Evolutionary conservation across 805 yeast genomes (phyloP), one percentile per base, ranked within the genome.

Genomic region (Phaffomyces opuntiae): DNA sequence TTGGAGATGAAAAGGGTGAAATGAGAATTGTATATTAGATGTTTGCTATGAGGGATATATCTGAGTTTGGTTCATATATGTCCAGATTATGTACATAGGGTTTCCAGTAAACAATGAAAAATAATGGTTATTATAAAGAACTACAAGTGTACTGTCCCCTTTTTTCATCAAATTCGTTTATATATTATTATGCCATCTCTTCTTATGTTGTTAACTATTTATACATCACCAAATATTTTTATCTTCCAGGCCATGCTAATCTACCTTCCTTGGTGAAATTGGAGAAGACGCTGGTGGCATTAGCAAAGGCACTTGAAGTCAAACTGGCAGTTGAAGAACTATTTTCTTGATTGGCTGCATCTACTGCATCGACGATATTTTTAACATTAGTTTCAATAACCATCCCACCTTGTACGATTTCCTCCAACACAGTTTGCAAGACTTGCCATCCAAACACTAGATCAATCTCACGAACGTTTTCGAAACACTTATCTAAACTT

Each of bases 401-500:
- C 95, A 93, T 83, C 0, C 99, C 99, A 25, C 98, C 99, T 62
- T 93, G 98, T 1, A 93, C 83, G 32, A 93, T 84, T 57, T 93
- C 98, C 56, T 83, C 93, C 41, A 90, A 64, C 2, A 91, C 96
- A 2, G 95, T 83, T 61, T 91, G 95, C 31, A 91, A 69, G 6
- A 89, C 95, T 65, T 93, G 97, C 98, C 99, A 93, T 16, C 97
- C 97, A 67, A 90, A 91, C n/a, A 93, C 96, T 51, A 93, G 72
- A 66, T 93, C 99, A 54, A 93, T 72, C 61, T 93, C 99, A 63
- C 96, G 90, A 7, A 93, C 99, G 58, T 89, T 90, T 50, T 81
- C 82, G 66, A 93, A 93, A 64, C 99, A 93, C 48, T 84, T 80
- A 62, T 93, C 96, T 53, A 93, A 73, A 44, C 95, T 85, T 63